Evolutionary conservation across 345 rosid genomes (phyloP).

Genomic region (Pistacia integerrima): DNA sequence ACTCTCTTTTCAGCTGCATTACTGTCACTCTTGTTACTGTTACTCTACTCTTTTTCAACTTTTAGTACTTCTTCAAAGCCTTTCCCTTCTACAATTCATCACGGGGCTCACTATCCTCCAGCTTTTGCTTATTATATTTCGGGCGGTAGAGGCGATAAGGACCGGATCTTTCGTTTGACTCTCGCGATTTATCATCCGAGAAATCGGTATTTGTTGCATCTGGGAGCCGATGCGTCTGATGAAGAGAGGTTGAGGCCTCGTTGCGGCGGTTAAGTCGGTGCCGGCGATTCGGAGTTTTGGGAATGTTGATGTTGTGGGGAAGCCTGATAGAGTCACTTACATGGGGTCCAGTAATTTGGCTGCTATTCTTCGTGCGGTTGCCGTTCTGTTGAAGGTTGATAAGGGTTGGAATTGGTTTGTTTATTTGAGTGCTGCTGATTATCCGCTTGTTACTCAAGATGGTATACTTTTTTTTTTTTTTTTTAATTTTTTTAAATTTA

Average conservation of each 20-base stretch:
- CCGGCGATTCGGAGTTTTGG: conserved; percentile 72
- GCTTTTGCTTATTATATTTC: conserved; percentile 86
- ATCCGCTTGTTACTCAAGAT: conserved; percentile 92
- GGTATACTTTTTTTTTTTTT: conserved; percentile 42
- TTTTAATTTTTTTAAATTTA: too few species aligned
- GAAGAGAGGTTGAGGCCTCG: conserved; percentile 65
- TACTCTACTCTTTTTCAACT: conserved; percentile 74
- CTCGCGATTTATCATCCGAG: conserved; percentile 96
- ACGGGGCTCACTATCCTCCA: conserved; percentile 85
- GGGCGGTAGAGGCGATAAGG: conserved; percentile 73
- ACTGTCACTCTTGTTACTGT: conserved; percentile 65
- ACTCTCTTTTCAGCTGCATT: conserved; percentile 79
- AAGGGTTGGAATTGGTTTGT: conserved; percentile 92
- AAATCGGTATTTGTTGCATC: conserved; percentile 86
- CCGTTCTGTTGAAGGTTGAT: conserved; percentile 75
- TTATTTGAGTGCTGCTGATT: conserved; percentile 80
- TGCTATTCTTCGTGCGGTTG: conserved; percentile 71
- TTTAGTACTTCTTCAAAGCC: conserved; percentile 60
- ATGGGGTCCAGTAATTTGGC: conserved; percentile 82
- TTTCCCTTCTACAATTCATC: conserved; percentile 69
- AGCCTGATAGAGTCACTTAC: conserved; percentile 62
- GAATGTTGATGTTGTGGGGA: conserved; percentile 93
- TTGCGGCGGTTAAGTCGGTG: conserved; percentile 60
- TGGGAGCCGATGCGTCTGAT: conserved; percentile 75
- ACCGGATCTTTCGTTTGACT: conserved; percentile 75